phyloP scores from a whole-genome alignment of 2,329 filamentous ascomycete species.

The Mycosphaerella sp. region DNA sequence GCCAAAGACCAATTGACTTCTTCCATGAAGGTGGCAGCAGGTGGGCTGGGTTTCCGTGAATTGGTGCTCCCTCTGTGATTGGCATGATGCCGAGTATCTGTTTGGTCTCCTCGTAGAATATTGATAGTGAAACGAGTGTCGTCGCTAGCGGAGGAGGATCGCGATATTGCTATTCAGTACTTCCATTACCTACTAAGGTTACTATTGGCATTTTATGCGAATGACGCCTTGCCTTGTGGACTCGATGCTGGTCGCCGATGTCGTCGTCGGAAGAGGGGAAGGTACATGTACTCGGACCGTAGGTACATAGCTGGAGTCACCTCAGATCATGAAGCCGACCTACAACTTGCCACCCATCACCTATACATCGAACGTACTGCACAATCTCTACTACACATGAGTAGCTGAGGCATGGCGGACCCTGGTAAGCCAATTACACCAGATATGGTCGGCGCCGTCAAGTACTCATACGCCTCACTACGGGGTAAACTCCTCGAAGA shows the following conservation, averaged over 20 bases:
- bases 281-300: background rate
- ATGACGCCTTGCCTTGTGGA: conserved; percentile 1
- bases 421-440: too few relatives aligned
- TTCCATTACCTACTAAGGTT: background rate
- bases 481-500: too few relatives aligned
- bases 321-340: too few relatives aligned
- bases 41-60: conserved; percentile 58
- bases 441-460: too few relatives aligned
- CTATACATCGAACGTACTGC: too few relatives aligned
- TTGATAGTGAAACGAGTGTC: background rate
- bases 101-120: background rate
- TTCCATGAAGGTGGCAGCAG: conserved; percentile 84
- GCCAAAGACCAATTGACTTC: conserved; percentile 71
- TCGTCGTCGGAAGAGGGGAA: background rate
- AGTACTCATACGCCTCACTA: too few relatives aligned
- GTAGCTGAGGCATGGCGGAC: too few relatives aligned
- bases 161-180: background rate
- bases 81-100: conserved; percentile 24
- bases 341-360: too few relatives aligned
- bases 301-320: too few relatives aligned
- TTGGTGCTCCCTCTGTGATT: conserved; percentile 48
- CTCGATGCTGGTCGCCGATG: conserved; percentile 5
- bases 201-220: background rate
- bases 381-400: too few relatives aligned
- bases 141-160: background rate